Base-by-base conservation (phyloP, 179 eudicot species). In the Vitellaria paradoxa region DNA sequence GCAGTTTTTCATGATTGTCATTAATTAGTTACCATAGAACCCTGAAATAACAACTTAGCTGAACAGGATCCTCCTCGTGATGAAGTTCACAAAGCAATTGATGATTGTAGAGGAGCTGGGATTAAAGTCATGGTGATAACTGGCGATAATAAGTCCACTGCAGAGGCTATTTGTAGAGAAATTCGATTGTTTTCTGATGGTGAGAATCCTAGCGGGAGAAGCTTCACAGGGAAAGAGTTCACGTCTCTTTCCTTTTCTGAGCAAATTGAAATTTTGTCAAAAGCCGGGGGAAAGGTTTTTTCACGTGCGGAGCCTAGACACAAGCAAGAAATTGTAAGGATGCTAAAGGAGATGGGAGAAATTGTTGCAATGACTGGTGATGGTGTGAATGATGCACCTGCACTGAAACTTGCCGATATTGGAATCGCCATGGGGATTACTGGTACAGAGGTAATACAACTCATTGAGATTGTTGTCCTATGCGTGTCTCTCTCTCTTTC, bases 351-450 rank as follows among this genome's bases (percentile, higher is more conserved):
- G 45, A 86, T 82, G 88, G 93, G 91, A 2, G 97, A 94, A 75
- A 71, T 93, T 67, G 98, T 94, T 73, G 97, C 98, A 50, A 94
- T 94, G 98, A 94, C 98, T 8, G 98, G 98, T 9, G 98, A 94
- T 78, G 99, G 99, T 18, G 99, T 95, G 64, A 93, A 93, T 80
- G 98, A 94, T 83, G 97, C 98, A 69, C 98, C 97, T 69, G 97
- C 97, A 15, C 72, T 95, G 10, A 95, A 95, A 84, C 91, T 93
- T 47, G 97, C 97, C 21, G 96, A 91, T 81, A 95, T 95, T 73
- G 99, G 98, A 20, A 95, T 95, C 70, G 94, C 97, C 69, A 95
- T 95, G 97, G 97, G 97, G 20, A 91, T 93, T 46, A 65, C 97
- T 73, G 99, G 98, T 52, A 93, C 98, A 55, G 98, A 94, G 97